Evolutionary conservation across 306 rosid genomes (phyloP), one percentile per base, ranked within the genome.

Genomic region (Casuarina cunninghamiana): DNA sequence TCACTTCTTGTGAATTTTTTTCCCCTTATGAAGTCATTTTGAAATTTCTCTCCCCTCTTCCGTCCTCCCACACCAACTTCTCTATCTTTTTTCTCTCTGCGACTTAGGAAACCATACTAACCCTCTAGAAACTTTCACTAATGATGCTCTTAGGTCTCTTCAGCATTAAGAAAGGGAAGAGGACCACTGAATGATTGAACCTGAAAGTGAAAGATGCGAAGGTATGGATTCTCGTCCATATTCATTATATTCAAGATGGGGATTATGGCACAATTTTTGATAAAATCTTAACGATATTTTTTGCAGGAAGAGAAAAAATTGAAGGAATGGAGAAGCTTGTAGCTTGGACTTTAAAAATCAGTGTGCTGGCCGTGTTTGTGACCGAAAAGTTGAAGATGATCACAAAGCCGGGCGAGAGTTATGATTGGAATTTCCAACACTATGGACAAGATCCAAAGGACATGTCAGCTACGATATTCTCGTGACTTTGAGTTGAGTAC

Each of bases 181-280:
- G 69, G n/a, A 41, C 51, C 44, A 21, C 49, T 53, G n/a, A 5
- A 62, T 4, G 5, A 38, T 62, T 50, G n/a, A 60, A 53, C 35
- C 63, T 32, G 49, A 50, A 67, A 42, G 2, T 41, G 55, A 78
- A 68, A 48, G 49, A 51, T 57, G 46, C 42, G 3, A 3, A 72
- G 51, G 66, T 73, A 43, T 48, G 48, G n/a, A 54, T 73, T 72
- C 57, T 66, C 41, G 43, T 79, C 38, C 48, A 53, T 62, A 50
- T 76, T 58, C 39, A 16, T 49, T 72, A 55, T 46, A 6, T 21
- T 57, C 21, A 21, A 21, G 5, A 51, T 72, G 69, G 45, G 73
- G 77, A 67, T 35, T 42, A 41, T 5, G 35, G 21, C 73, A 50
- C 4, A 72, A 13, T n/a, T 43, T 11, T 38, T 10, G 55, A 66